phyloP scores from a whole-genome alignment of 768 basidiomycete species.

The Lyophyllum atratum region DNA sequence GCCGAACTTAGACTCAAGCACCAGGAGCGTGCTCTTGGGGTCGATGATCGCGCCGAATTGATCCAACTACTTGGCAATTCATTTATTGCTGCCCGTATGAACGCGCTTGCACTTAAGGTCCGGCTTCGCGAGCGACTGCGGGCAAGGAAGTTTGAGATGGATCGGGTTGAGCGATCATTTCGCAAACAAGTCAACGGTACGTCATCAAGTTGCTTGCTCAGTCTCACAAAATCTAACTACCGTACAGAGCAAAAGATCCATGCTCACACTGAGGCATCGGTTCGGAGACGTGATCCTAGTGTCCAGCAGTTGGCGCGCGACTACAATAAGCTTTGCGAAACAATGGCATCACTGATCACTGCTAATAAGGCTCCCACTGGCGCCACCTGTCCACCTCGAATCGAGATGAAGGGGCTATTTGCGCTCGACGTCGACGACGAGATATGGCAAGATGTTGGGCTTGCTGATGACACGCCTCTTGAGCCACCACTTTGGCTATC shows the following conservation, averaged over 20 bases:
- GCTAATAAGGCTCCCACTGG: constrained; percentile 20
- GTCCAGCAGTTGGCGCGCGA: constrained; percentile 22
- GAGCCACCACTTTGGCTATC: constrained; percentile 19
- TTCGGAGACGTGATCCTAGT: constrained; percentile 26
- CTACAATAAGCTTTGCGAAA: constrained; percentile 30
- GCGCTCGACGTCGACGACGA: constrained; percentile 36
- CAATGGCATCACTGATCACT: constrained; percentile 21
- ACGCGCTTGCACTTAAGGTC: constrained; percentile 25
- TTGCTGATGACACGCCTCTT: constrained; percentile 20
- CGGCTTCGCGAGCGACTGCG: constrained; percentile 19
- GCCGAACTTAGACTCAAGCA: too few species aligned
- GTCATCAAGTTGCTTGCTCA: background rate
- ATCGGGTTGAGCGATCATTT: constrained; percentile 20
- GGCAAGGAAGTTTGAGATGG: constrained; percentile 29
- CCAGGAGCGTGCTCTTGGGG: too few species aligned
- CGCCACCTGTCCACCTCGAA: constrained; percentile 22
- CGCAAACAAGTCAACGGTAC: constrained; percentile 20
- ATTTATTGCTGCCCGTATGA: constrained; percentile 15
- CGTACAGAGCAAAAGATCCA: constrained; percentile 26
- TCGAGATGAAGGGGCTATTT: constrained; percentile 25
- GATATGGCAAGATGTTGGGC: constrained; percentile 35
- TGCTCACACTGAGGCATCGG: constrained; percentile 25
- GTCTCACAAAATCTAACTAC: background rate
- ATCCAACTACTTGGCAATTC: background rate
- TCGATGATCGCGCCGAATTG: too few species aligned